These are phyloP conservation scores for Globisporangium abappressorium DNA, from an alignment of 352 stramenopile species.

Conservation along the genomic window DNA sequence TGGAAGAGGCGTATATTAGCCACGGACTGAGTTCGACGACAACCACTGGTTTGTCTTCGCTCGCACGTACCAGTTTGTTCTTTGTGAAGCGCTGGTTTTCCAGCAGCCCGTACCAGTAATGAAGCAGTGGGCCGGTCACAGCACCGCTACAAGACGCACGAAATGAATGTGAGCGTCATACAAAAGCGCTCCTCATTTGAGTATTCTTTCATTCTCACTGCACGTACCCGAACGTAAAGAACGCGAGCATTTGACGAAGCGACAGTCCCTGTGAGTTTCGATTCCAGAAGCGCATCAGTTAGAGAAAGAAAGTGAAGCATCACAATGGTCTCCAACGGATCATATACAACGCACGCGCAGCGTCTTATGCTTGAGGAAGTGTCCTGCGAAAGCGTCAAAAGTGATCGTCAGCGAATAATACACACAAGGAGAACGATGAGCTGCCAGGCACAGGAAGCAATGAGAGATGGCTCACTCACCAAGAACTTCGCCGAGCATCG, in stretches of 20 bases:
- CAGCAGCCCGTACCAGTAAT: conserved; percentile 71
- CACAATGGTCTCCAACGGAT: not conserved
- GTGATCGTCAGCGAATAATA: not conserved
- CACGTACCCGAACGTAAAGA: conserved; percentile 64
- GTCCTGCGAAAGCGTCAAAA: conserved; percentile 26
- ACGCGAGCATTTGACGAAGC: conserved; percentile 62
- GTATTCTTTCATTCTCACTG: not conserved
- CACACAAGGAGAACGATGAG: not conserved
- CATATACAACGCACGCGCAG: conserved; percentile 31
- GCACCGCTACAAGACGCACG: conserved; percentile 27
- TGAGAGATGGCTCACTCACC: conserved; percentile 26
- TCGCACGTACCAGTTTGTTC: conserved; percentile 49
- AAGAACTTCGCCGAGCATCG: conserved; percentile 62
- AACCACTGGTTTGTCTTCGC: not conserved
- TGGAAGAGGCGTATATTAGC: not conserved
- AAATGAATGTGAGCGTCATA: not conserved
- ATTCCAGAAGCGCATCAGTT: not conserved
- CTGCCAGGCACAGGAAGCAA: not conserved
- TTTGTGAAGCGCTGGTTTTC: conserved; percentile 62
- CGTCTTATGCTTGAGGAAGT: conserved; percentile 69
- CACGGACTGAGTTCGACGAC: not conserved
- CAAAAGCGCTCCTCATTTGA: not conserved
- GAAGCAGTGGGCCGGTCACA: conserved; percentile 58
- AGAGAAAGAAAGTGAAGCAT: not conserved
- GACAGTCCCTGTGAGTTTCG: conserved; percentile 39